Evolutionary conservation across 805 yeast genomes (phyloP), one percentile per base, ranked within the genome.

Genomic region (Lipomyces japonicus): DNA sequence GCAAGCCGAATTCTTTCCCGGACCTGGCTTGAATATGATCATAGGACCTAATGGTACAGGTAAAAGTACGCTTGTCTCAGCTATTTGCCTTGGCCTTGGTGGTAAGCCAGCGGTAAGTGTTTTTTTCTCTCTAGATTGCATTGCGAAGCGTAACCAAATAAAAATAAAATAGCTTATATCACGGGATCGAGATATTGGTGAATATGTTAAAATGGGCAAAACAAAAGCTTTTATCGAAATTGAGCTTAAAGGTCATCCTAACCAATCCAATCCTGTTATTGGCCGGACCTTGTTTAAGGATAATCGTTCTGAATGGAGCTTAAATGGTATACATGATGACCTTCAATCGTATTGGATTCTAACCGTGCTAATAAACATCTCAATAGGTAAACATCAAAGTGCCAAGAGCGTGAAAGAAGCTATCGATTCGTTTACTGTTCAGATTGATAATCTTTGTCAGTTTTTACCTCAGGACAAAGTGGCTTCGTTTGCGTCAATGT

Each of bases 1-100:
- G 2, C 68, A 75, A 44, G 81, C 81, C 0, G 83, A 79, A 63
- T 88, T 87, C 66, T 12, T 73, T 39, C 75, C 91, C 48, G 84
- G 91, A 0, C 96, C 97, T 0, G 74, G 82, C 1, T 72, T 93
- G 65, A 93, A 93, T 63, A 80, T 93, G 85, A 85, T 93, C 51
- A 84, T 93, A 46, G 98, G 97, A 0, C 97, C 97, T 3, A 93
- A 93, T 65, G 99, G 99, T 25, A 80, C 96, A 0, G 99, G 99
- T 4, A 93, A 93, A 63, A 81, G 91, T 34, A 87, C 98, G 0
- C 79, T 93, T 61, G 95, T 93, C 1, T 87, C 96, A 52, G 97
- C 97, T 0, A 80, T 91, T 1, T 91, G 95, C 65, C 72, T 95
- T 25, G 96, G 96, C 0, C 69, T 93, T 19, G 90, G 84, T 1